Evolutionary conservation across 202 grass and related monocot genomes (phyloP), one percentile per base, ranked within the genome.

Genomic region (Saccharum hybrid): DNA sequence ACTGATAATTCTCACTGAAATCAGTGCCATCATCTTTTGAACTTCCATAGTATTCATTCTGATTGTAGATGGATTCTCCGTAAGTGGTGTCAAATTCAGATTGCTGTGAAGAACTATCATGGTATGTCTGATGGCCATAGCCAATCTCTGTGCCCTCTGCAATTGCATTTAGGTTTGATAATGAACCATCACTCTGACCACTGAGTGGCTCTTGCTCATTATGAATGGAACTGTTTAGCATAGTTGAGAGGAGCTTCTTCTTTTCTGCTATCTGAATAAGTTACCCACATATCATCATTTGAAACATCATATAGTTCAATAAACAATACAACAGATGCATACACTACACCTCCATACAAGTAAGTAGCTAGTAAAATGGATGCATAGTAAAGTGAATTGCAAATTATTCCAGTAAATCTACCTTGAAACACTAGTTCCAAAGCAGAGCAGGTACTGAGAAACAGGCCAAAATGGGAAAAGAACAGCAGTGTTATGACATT

Each of bases 191-290:
- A 66, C 61, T 62, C 37, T 84, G 71, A 83, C 71, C 63, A 65
- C 75, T 89, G 34, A 22, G 41, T 30, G 79, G 36, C 22, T 76
- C 88, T 71, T 89, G 86, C 69, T 84, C 79, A 60, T 88, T 82
- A 46, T 77, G 71, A 71, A 87, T 75, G 81, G 86, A 87, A 87
- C 84, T 90, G 81, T 91, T 83, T 37, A 86, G 82, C 42, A 88
- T 85, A 73, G 78, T 51, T 82, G 92, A 88, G 40, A 90, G 70
- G 43, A 92, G 66, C 82, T 98, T 93, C 82, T 87, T 94, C 82
- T 83, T 98, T 84, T 95, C 92, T 1, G 92, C 80, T 90, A 98
- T 94, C 96, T 96, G 84, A 87, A 76, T 63, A 75, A 86, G 76
- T 85, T 87, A 30, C 54, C 60, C 72, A 46, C 16, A 85, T 86